phyloP scores from a whole-genome alignment of 768 basidiomycete species.

The Termitomyces sp. region DNA sequence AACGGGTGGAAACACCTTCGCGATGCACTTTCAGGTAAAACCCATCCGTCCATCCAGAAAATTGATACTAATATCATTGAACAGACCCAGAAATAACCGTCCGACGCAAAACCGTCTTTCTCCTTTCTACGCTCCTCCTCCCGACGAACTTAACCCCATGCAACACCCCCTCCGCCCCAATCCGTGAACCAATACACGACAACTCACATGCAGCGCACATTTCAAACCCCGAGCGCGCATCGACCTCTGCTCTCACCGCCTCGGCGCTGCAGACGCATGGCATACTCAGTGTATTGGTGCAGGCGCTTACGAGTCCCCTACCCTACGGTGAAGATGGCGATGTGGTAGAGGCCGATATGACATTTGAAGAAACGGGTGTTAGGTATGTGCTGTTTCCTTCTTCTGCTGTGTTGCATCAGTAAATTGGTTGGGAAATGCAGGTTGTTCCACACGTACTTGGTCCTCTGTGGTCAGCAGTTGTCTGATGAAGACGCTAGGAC shows the following conservation, averaged over 20 bases:
- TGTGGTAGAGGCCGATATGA: conserved; percentile 42
- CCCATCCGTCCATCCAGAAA: not conserved
- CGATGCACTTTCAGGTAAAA: conserved; percentile 54
- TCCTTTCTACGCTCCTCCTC: conserved; percentile 64
- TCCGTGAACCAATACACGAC: conserved; percentile 42
- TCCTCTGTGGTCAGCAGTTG: not conserved
- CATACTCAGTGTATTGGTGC: conserved; percentile 45
- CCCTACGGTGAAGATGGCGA: conserved; percentile 72
- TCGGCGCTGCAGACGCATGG: conserved; percentile 40
- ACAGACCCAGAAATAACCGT: conserved; percentile 74
- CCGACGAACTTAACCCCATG: conserved; percentile 29
- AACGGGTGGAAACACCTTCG: conserved; percentile 65
- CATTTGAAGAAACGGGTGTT: conserved; percentile 61
- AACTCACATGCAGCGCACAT: conserved; percentile 71
- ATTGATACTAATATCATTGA: not conserved
- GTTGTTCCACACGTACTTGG: conserved; percentile 1
- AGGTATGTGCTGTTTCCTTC: conserved; percentile 30
- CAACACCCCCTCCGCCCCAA: conserved; percentile 15
- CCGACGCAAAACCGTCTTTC: conserved; percentile 74
- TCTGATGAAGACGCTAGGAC: not conserved
- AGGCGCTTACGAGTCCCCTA: conserved; percentile 46
- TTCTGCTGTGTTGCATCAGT: not conserved
- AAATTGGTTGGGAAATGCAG: not conserved
- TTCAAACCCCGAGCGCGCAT: conserved; percentile 44
- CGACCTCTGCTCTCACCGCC: conserved; percentile 44